These are phyloP conservation scores for Bocquillonia castaneifolia DNA, from an alignment of 441 rosid species.

Conservation along the genomic window DNA sequence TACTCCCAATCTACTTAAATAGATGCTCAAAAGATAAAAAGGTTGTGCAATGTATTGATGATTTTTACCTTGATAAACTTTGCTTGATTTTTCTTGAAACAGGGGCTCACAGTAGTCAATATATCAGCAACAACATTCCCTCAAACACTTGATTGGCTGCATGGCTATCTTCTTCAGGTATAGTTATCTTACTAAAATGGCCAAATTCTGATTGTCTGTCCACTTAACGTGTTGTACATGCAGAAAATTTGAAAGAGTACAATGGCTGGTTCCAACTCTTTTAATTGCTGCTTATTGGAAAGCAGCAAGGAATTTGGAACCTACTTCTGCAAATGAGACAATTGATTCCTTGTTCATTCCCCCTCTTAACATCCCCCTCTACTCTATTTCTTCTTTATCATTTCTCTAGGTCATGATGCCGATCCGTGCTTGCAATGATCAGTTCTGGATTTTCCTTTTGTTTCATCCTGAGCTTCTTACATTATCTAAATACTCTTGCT, in stretches of 20 bases:
- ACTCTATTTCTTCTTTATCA: neutral
- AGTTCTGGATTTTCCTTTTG: slow-evolving; percentile 7
- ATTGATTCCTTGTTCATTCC: slow-evolving; percentile 8
- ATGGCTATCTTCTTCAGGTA: slow-evolving; percentile 78
- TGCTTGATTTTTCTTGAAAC: slow-evolving; percentile 20
- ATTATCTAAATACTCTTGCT: neutral
- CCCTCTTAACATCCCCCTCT: slow-evolving; percentile 1
- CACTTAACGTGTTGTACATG: neutral
- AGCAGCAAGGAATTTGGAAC: slow-evolving; percentile 1
- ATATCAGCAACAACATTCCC: slow-evolving; percentile 76
- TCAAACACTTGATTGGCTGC: slow-evolving; percentile 70
- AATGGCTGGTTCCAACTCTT: neutral
- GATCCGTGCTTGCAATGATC: neutral
- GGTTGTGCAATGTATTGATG: neutral
- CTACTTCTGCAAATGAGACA: neutral
- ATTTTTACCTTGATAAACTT: neutral
- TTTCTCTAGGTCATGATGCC: neutral
- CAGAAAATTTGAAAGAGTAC: neutral
- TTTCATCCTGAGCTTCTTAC: slow-evolving; percentile 11
- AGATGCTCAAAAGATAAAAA: neutral
- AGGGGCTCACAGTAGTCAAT: slow-evolving; percentile 62
- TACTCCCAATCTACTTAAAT: neutral
- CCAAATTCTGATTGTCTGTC: neutral
- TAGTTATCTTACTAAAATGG: slow-evolving; percentile 1
- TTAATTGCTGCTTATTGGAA: neutral